phyloP scores from a whole-genome alignment of 495 filamentous ascomycete species.

The Neurospora tetrasperma region DNA sequence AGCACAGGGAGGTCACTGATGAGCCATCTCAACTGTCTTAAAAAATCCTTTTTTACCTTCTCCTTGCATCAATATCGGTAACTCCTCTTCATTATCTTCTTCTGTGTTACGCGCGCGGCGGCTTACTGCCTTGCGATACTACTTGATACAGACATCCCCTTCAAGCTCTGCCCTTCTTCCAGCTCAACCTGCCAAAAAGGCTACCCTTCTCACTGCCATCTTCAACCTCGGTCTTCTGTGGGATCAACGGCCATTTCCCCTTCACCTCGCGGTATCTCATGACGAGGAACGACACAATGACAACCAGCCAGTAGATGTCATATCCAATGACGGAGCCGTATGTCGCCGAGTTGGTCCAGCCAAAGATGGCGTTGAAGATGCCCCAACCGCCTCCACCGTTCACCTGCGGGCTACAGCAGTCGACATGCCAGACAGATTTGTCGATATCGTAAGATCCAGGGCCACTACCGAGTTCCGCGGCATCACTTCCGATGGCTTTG shows the following conservation, averaged over 20 bases:
- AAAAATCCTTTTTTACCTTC: neutral
- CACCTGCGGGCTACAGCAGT: conserved; percentile 67
- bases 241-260: conserved; percentile 55
- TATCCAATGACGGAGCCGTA: conserved; percentile 78
- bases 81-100: neutral
- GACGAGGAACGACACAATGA: conserved; percentile 49
- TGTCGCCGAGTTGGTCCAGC: conserved; percentile 85
- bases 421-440: conserved; percentile 83
- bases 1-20: neutral
- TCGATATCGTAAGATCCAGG: conserved; percentile 83
- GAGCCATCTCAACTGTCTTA: neutral
- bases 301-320: conserved; percentile 74
- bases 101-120: neutral
- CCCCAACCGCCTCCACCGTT: conserved; percentile 80
- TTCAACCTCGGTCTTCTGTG: conserved; percentile 15
- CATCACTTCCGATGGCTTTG: conserved; percentile 58
- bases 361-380: conserved; percentile 73
- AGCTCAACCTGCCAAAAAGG: neutral
- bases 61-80: neutral
- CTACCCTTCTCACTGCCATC: neutral
- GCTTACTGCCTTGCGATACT: neutral
- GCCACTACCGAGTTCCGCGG: conserved; percentile 61
- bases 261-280: conserved; percentile 60
- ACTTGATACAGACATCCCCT: neutral
- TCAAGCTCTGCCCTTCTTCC: neutral